Conservation (phyloP, 2,329 filamentous ascomycete genomes). For the Daldinia eschscholtzii region DNA sequence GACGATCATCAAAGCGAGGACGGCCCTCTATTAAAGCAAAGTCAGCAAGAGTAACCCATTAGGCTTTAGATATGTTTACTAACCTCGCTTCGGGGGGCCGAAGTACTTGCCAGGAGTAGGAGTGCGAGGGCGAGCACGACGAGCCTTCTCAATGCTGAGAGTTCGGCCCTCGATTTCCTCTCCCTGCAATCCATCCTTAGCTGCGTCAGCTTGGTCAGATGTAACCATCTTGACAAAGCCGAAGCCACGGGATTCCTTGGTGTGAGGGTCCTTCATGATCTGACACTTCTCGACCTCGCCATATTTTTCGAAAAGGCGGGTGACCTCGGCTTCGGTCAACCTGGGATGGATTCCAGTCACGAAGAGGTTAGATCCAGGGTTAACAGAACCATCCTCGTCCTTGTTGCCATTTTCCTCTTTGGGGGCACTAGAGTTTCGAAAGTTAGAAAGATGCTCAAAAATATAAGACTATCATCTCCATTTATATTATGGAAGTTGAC, state of each 20-base stretch:
- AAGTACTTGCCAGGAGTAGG: conserved; percentile 99
- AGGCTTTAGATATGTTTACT: conserved; percentile 54
- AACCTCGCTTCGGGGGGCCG: conserved; percentile 96
- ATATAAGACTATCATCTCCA: background rate
- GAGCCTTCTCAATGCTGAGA: conserved; percentile 98
- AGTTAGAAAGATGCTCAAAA: conserved; percentile 34
- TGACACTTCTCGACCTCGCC: conserved; percentile 99
- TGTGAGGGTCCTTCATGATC: conserved; percentile 99
- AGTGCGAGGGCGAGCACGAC: conserved; percentile 92
- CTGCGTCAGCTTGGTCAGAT: conserved; percentile 93
- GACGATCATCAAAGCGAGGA: conserved; percentile 57
- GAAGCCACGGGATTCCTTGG: conserved; percentile 97
- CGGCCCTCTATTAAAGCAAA: conserved; percentile 54
- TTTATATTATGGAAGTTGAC: conserved; percentile 30
- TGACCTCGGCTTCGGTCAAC: conserved; percentile 89
- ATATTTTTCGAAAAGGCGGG: conserved; percentile 97
- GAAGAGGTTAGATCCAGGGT: conserved; percentile 97
- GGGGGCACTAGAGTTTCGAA: conserved; percentile 54
- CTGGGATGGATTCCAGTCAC: conserved; percentile 98
- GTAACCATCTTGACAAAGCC: conserved; percentile 99
- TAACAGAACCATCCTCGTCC: conserved; percentile 84
- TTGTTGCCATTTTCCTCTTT: conserved; percentile 66
- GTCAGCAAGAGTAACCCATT: conserved; percentile 41
- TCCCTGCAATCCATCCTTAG: conserved; percentile 94
- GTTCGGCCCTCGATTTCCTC: conserved; percentile 96